Conservation (phyloP, 768 basidiomycete genomes). For the Rhizopogon salebrosus region DNA sequence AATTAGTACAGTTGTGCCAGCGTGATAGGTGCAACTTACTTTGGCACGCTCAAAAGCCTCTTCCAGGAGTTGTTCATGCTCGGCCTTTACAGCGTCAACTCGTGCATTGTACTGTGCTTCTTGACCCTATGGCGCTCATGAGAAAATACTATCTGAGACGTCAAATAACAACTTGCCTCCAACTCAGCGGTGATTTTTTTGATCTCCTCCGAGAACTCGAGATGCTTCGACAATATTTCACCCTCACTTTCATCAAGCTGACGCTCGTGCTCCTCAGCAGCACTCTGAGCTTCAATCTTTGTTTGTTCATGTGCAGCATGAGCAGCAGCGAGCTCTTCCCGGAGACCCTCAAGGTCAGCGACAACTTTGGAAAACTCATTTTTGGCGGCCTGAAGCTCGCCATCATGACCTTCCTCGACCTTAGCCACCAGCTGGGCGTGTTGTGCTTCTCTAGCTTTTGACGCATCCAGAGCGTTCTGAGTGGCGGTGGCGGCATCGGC, state of each 20-base stretch:
- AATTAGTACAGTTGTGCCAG: neutral
- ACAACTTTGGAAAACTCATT: conserved; percentile 40
- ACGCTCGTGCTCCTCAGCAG: conserved; percentile 41
- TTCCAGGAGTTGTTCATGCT: conserved; percentile 56
- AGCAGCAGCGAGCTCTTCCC: conserved; percentile 41
- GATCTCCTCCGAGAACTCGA: conserved; percentile 51
- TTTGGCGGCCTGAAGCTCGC: conserved; percentile 38
- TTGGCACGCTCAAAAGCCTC: conserved; percentile 78
- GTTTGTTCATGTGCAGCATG: conserved; percentile 44
- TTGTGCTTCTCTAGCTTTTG: conserved; percentile 44
- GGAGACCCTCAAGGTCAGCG: conserved; percentile 41
- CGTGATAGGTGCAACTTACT: conserved; percentile 32
- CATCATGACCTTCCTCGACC: conserved; percentile 37
- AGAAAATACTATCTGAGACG: neutral
- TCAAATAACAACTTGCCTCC: conserved; percentile 41
- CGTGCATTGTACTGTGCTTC: conserved; percentile 64
- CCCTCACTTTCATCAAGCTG: conserved; percentile 51
- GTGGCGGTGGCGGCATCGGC: conserved; percentile 41
- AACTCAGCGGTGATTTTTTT: conserved; percentile 55
- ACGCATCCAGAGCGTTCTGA: conserved; percentile 43
- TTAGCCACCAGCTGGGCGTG: conserved; percentile 34
- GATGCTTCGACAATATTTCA: conserved; percentile 42
- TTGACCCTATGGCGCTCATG: conserved; percentile 43
- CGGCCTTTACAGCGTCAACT: conserved; percentile 59
- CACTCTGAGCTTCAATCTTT: conserved; percentile 37